Conservation (phyloP, 2,329 filamentous ascomycete species). For the Fusarium piperis region DNA sequence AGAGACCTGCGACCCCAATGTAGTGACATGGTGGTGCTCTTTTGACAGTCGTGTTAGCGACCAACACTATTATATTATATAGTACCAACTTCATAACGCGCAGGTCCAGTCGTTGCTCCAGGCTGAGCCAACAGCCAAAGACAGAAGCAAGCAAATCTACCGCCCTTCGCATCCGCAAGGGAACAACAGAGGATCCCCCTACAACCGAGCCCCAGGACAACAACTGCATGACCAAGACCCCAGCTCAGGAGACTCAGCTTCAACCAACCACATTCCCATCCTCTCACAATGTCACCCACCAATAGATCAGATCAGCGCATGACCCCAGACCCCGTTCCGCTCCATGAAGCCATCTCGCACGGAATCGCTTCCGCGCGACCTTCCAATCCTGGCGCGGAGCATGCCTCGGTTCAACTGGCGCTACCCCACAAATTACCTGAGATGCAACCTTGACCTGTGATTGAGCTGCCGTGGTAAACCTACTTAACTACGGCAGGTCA, state of each 20-base stretch:
- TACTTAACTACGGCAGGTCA: conserved; percentile 5
- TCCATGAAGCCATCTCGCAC: conserved; percentile 1
- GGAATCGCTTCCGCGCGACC: conserved; percentile 36
- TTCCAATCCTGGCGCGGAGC: conserved; percentile 12
- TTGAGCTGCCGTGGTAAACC: background rate
- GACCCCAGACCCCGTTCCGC: background rate
- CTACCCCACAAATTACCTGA: conserved; percentile 30
- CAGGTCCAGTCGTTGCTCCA: too few relatives aligned
- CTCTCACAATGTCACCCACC: background rate
- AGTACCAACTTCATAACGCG: background rate
- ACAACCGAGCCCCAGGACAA: background rate
- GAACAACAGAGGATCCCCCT: background rate
- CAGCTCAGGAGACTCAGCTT: background rate
- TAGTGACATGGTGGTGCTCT: background rate
- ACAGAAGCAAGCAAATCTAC: background rate
- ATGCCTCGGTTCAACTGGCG: conserved; percentile 19
- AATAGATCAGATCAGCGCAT: background rate
- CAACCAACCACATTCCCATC: background rate
- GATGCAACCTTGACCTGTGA: conserved; percentile 32
- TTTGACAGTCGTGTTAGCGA: background rate
- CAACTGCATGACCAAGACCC: background rate
- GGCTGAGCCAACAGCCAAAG: background rate
- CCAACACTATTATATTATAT: background rate
- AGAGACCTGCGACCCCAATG: background rate
- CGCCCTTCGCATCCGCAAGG: background rate